phyloP scores from a whole-genome alignment of 306 rosid genomes.

The Clitoria ternatea region DNA sequence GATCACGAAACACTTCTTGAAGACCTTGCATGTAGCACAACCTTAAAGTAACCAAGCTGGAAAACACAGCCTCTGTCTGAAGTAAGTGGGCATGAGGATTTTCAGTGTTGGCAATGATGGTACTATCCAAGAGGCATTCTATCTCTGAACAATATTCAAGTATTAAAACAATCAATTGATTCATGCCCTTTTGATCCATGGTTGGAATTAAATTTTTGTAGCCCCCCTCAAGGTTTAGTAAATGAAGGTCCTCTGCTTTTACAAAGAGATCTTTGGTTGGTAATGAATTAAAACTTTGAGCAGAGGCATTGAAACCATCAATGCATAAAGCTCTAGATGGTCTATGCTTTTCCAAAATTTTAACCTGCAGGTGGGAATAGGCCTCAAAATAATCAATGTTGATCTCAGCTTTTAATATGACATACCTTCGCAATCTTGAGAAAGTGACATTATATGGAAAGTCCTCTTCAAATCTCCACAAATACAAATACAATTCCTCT shows the following conservation, averaged over 20 bases:
- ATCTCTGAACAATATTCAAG: not conserved
- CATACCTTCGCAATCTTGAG: constrained; percentile 5
- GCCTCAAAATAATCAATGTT: no score
- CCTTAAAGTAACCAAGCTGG: not conserved
- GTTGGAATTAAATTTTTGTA: constrained; percentile 12
- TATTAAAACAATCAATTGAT: not conserved
- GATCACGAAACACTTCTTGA: not conserved
- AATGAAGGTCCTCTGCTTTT: not conserved
- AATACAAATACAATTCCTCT: not conserved
- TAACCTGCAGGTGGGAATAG: no score
- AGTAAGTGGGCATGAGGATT: not conserved
- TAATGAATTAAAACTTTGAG: not conserved
- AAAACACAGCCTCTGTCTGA: not conserved
- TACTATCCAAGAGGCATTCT: constrained; percentile 1
- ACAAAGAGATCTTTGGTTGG: not conserved
- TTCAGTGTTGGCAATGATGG: no score
- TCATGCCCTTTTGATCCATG: constrained; percentile 21
- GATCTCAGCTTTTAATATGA: not conserved
- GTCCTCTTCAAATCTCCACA: not conserved
- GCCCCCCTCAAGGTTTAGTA: not conserved
- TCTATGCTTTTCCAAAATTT: not conserved
- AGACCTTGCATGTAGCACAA: not conserved
- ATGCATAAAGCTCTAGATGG: constrained; percentile 12
- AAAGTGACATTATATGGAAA: not conserved
- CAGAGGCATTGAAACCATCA: not conserved